Evolutionary conservation across 345 rosid genomes (phyloP).

Genomic region (Eucalyptus curtisii): DNA sequence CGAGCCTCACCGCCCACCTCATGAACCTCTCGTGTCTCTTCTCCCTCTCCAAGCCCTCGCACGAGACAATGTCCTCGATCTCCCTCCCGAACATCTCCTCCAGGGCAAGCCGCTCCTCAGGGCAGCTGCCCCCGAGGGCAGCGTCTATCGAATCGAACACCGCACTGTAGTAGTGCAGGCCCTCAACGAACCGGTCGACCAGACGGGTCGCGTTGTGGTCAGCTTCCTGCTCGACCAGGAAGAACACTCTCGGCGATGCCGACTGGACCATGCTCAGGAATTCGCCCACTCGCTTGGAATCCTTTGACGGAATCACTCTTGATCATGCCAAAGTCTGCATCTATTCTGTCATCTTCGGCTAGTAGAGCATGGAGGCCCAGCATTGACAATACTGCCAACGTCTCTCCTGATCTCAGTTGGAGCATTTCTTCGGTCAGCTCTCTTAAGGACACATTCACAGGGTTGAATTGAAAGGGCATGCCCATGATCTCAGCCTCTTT

Average conservation of each 20-base stretch:
- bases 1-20: conserved; percentile 29
- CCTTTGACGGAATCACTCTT: conserved; percentile 4
- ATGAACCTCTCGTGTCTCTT: conserved; percentile 38
- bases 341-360: conserved; percentile 38
- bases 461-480: conserved; percentile 31
- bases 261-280: conserved; percentile 17
- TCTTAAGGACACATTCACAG: conserved; percentile 9
- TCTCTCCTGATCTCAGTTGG: conserved; percentile 19
- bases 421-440: conserved; percentile 23
- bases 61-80: conserved; percentile 32
- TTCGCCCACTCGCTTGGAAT: conserved; percentile 16
- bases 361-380: conserved; percentile 28
- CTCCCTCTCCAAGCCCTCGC: conserved; percentile 37
- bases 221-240: conserved; percentile 36
- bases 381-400: conserved; percentile 27
- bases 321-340: conserved; percentile 23
- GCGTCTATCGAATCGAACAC: conserved; percentile 31
- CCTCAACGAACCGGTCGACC: conserved; percentile 24
- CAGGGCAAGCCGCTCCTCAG: conserved; percentile 10
- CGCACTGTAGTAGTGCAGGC: conserved; percentile 42
- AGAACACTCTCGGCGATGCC: conserved; percentile 13
- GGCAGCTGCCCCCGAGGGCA: neutral
- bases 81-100: conserved; percentile 50
- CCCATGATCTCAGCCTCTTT: conserved; percentile 28
- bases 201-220: conserved; percentile 22